A percentile compares a stretch with the other conserved stretches of the same genome.
phyloP scores from a whole-genome alignment of 352 stramenopile species.

The Pythium dissimile region DNA sequence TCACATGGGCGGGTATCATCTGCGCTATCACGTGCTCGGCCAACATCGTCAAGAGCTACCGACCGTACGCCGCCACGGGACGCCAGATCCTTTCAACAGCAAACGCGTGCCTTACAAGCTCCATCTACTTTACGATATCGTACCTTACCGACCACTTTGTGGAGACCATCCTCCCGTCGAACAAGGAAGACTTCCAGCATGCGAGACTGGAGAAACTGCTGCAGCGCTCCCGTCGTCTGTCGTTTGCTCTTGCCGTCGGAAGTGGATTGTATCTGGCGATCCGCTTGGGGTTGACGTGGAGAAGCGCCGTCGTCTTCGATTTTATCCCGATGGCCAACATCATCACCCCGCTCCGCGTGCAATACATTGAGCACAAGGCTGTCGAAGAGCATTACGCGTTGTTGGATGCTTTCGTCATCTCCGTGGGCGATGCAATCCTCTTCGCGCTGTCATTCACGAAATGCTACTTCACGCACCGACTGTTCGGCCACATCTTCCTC shows the following conservation, averaged over 20 bases:
- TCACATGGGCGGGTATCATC: constrained; percentile 8
- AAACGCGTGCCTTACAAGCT: constrained; percentile 26
- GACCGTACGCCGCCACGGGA: neutral
- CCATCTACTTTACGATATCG: constrained; percentile 27
- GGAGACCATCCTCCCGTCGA: constrained; percentile 11
- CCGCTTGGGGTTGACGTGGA: constrained; percentile 25
- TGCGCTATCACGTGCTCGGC: constrained; percentile 17
- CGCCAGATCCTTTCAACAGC: constrained; percentile 24
- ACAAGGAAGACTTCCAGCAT: constrained; percentile 6
- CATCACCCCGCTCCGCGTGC: constrained; percentile 29
- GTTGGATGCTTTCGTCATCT: constrained; percentile 23
- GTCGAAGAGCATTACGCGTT: constrained; percentile 12
- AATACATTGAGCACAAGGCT: constrained; percentile 11
- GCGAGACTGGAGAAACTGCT: neutral
- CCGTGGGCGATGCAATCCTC: constrained; percentile 22
- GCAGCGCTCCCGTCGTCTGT: constrained; percentile 1
- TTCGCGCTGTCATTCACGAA: constrained; percentile 23
- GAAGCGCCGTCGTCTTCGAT: constrained; percentile 31
- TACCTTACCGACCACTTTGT: constrained; percentile 36
- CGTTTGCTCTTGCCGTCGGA: constrained; percentile 12
- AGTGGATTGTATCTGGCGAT: constrained; percentile 22
- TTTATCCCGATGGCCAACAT: constrained; percentile 40
- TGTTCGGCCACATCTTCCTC: constrained; percentile 36
- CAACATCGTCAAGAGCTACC: constrained; percentile 20
- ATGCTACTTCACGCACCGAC: constrained; percentile 20